phyloP scores from a whole-genome alignment of 345 rosid species.

The Bruguiera parviflora region DNA sequence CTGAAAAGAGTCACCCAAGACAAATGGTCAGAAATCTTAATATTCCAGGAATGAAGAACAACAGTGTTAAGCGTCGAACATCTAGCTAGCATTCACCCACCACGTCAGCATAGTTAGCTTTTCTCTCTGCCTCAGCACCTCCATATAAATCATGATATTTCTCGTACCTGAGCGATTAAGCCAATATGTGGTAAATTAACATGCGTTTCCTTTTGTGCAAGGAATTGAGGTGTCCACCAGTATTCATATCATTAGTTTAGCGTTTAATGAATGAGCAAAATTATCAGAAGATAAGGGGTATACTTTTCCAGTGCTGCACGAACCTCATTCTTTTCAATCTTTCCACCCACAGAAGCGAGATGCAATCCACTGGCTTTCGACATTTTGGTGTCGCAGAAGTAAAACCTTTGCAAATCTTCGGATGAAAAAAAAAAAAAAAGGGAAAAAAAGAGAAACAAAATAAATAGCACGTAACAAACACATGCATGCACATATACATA shows the following conservation, averaged over 20 bases:
- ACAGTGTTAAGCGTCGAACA: slow-evolving; percentile 30
- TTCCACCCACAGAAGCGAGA: slow-evolving; percentile 11
- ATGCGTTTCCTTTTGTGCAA: not conserved
- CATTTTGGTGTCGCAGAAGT: not conserved
- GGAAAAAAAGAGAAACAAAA: too few relatives aligned
- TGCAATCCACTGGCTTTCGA: slow-evolving; percentile 3
- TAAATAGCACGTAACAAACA: too few relatives aligned
- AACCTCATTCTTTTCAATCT: not conserved
- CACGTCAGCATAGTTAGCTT: slow-evolving; percentile 77
- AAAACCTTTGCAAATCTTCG: too few relatives aligned
- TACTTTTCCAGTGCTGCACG: not conserved
- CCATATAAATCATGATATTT: slow-evolving; percentile 60
- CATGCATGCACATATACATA: too few relatives aligned
- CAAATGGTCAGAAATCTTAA: not conserved
- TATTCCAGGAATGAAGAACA: not conserved
- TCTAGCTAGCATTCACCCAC: slow-evolving; percentile 28
- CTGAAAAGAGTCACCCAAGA: slow-evolving; percentile 32
- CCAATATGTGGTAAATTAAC: not conserved
- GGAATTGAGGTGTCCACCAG: not conserved
- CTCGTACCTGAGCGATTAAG: slow-evolving; percentile 56
- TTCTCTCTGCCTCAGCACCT: slow-evolving; percentile 76
- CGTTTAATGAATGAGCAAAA: not conserved
- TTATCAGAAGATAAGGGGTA: not conserved
- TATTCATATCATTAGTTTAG: not conserved
- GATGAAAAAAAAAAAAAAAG: too few relatives aligned